Conservation (phyloP, 73 alveolate genomes). For the Loxodes magnus region DNA sequence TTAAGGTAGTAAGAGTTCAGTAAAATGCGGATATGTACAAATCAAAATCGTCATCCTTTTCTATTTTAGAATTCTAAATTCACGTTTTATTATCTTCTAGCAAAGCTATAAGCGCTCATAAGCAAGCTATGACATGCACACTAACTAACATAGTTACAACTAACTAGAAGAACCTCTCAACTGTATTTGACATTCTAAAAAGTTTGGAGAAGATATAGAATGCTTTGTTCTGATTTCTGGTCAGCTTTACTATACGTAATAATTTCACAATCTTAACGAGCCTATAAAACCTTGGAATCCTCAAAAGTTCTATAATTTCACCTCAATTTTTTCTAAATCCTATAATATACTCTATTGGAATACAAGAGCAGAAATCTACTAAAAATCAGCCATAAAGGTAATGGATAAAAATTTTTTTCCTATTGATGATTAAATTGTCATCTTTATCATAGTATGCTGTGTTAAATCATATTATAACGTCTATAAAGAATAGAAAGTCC, state of each 20-base stretch:
- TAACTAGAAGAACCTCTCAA: constrained; percentile 50
- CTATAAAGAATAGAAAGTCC: constrained; percentile 26
- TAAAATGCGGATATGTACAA: constrained; percentile 73
- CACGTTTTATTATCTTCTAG: constrained; percentile 33
- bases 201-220: constrained; percentile 12
- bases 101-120: constrained; percentile 33
- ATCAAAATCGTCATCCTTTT: constrained; percentile 23
- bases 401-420: constrained; percentile 15
- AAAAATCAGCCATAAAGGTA: constrained; percentile 40
- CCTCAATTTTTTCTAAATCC: not conserved
- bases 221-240: constrained; percentile 16
- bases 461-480: constrained; percentile 28
- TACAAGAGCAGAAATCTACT: constrained; percentile 26
- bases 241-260: constrained; percentile 11
- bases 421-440: constrained; percentile 15
- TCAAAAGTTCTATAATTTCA: constrained; percentile 17
- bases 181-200: constrained; percentile 43
- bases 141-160: constrained; percentile 44
- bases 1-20: constrained; percentile 69
- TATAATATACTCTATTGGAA: constrained; percentile 27
- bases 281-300: constrained; percentile 40
- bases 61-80: constrained; percentile 21
- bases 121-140: constrained; percentile 75
- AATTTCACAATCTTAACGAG: constrained; percentile 27
- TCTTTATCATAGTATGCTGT: constrained; percentile 36